Conservation (phyloP, 2,329 filamentous ascomycete species). For the Sclerotiophoma versabilis region DNA sequence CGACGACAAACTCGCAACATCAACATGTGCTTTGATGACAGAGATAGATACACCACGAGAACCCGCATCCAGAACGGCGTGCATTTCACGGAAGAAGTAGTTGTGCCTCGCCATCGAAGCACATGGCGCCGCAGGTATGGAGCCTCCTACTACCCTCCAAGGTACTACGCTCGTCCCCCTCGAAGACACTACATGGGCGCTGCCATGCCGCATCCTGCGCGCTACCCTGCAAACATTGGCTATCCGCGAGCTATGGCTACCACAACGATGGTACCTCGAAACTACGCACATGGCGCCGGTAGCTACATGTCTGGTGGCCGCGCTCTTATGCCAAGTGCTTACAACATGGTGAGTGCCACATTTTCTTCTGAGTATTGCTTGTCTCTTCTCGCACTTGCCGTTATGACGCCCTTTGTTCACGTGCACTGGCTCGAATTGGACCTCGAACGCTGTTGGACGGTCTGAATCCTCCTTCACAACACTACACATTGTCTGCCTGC, state of each 20-base stretch:
- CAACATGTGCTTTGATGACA: constrained; percentile 37
- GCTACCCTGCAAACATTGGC: constrained; percentile 14
- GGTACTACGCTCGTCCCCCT: constrained; percentile 34
- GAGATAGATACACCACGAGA: constrained; percentile 25
- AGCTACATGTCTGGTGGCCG: constrained; percentile 24
- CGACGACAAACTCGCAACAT: background rate
- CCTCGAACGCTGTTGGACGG: background rate
- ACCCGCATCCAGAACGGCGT: constrained; percentile 24
- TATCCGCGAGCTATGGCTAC: constrained; percentile 4
- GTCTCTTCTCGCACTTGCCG: constrained; percentile 17
- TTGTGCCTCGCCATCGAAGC: constrained; percentile 19
- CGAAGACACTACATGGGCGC: constrained; percentile 13
- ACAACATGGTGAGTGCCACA: constrained; percentile 34
- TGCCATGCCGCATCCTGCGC: constrained; percentile 12
- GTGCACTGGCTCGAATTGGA: constrained; percentile 14
- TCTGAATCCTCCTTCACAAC: background rate
- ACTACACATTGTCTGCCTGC: constrained; percentile 11
- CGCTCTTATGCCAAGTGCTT: constrained; percentile 26
- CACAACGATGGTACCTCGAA: constrained; percentile 9
- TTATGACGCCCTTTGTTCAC: constrained; percentile 23
- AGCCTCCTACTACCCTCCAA: constrained; percentile 37
- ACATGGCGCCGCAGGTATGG: constrained; percentile 31
- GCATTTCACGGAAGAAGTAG: constrained; percentile 17
- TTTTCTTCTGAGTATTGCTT: constrained; percentile 19
- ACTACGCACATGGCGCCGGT: constrained; percentile 21